Percentiles rank a stretch among this genome's conserved stretches.
phyloP scores from a whole-genome alignment of 306 rosid species.

The Castanea mollissima region DNA sequence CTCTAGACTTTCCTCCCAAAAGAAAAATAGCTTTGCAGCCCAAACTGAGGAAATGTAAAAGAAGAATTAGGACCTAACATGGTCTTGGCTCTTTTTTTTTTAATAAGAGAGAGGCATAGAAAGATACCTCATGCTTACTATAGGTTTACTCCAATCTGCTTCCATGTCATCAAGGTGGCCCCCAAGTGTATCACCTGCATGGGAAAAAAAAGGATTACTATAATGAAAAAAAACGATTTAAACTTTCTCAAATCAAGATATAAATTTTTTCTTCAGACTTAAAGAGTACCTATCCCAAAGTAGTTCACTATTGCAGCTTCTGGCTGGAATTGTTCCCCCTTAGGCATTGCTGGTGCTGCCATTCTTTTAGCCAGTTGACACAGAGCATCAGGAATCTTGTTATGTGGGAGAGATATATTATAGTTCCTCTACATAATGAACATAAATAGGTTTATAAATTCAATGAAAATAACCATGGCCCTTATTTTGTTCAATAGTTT shows the following conservation, averaged over 20 bases:
- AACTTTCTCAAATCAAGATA: background rate
- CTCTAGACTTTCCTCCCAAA: constrained; percentile 81
- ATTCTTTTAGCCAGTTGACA: constrained; percentile 68
- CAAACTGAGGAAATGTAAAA: constrained; percentile 46
- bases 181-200: constrained; percentile 76
- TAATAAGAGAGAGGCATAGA: constrained; percentile 4
- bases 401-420: constrained; percentile 68
- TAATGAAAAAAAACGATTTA: background rate
- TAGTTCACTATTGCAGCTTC: constrained; percentile 96
- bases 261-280: background rate
- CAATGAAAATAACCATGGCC: background rate
- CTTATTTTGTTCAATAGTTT: background rate
- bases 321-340: constrained; percentile 75
- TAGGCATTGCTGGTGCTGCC: constrained; percentile 84
- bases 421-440: constrained; percentile 62
- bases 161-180: constrained; percentile 99
- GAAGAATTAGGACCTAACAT: constrained; percentile 19
- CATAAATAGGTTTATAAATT: constrained; percentile 14
- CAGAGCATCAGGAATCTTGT: constrained; percentile 72
- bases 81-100: constrained; percentile 9
- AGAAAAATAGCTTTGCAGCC: constrained; percentile 97
- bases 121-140: constrained; percentile 84
- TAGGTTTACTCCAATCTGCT: constrained; percentile 89
- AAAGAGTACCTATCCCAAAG: constrained; percentile 64
- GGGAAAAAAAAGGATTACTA: background rate